A percentile compares a stretch with the other conserved stretches of the same genome.
Conservation (phyloP, 257 asterid genomes). For the Marsdenia floribunda region DNA sequence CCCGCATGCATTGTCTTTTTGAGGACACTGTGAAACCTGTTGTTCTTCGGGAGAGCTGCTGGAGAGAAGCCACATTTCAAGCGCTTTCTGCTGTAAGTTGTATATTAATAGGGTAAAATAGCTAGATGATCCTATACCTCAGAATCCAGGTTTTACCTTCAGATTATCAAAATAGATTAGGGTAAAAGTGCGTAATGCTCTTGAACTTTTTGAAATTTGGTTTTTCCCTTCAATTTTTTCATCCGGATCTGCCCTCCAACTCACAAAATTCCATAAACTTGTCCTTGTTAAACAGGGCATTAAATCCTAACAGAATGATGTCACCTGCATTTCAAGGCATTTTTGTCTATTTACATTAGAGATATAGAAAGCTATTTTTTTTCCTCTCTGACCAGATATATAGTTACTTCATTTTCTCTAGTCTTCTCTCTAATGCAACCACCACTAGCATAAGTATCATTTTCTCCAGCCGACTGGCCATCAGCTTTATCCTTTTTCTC, state of each 20-base stretch:
- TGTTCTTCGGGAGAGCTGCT: slow-evolving; percentile 85
- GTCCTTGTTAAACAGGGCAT: background rate
- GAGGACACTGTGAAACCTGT: slow-evolving; percentile 41
- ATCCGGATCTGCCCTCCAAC: background rate
- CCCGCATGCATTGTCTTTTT: slow-evolving; percentile 84
- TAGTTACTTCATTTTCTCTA: background rate
- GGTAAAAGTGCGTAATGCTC: too few species aligned
- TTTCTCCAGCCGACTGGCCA: background rate
- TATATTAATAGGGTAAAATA: background rate
- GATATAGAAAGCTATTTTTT: too few species aligned
- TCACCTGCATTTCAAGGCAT: too few species aligned
- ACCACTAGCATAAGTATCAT: background rate
- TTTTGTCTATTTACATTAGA: too few species aligned
- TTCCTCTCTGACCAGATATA: too few species aligned
- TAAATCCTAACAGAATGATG: too few species aligned
- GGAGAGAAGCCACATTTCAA: slow-evolving; percentile 81
- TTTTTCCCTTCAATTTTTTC: too few species aligned
- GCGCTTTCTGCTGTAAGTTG: slow-evolving; percentile 57
- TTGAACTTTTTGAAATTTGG: too few species aligned
- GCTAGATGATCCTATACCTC: background rate
- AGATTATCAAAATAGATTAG: background rate
- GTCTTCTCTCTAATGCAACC: background rate
- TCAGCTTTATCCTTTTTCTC: background rate
- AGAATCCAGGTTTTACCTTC: background rate
- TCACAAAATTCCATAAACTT: background rate